Conservation (phyloP, 768 basidiomycete species). For the Boletellus emodensis region DNA sequence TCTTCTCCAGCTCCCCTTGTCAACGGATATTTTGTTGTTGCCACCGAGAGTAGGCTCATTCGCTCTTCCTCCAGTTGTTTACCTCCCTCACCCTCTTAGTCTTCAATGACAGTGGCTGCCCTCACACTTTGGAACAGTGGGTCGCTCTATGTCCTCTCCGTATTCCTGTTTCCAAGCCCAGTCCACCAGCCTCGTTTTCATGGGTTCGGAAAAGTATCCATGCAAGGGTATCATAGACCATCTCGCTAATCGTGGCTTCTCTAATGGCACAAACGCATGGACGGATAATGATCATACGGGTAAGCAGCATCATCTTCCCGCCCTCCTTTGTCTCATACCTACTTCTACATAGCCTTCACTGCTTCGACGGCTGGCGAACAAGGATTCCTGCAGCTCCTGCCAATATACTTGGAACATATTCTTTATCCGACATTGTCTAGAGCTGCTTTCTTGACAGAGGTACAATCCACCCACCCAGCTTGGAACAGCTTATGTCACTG, state of each 20-base stretch:
- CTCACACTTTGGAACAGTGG: conserved; percentile 94
- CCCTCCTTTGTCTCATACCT: background rate
- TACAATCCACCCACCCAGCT: conserved; percentile 17
- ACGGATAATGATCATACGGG: conserved; percentile 89
- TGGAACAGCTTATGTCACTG: conserved; percentile 1
- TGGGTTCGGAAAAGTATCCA: conserved; percentile 94
- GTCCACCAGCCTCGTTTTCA: conserved; percentile 70
- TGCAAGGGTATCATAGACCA: conserved; percentile 96
- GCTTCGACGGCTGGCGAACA: conserved; percentile 93
- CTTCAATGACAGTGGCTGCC: conserved; percentile 92
- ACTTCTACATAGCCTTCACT: conserved; percentile 62
- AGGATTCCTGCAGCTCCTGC: conserved; percentile 80
- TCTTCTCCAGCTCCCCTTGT: conserved; percentile 68
- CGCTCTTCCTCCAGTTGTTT: background rate
- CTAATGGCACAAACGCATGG: conserved; percentile 94
- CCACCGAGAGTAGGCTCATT: conserved; percentile 72
- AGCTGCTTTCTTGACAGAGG: conserved; percentile 72
- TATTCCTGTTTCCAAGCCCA: conserved; percentile 1
- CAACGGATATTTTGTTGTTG: conserved; percentile 86
- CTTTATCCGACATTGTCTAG: conserved; percentile 93
- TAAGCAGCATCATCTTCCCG: background rate
- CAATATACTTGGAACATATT: conserved; percentile 94
- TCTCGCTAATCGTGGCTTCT: conserved; percentile 91
- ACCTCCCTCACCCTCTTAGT: conserved; percentile 43
- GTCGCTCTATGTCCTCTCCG: conserved; percentile 23